A percentile compares a stretch with the other conserved stretches of the same genome.
Evolutionary conservation across 495 filamentous ascomycete genomes (phyloP).

Genomic region (Aspergillus homomorphus): DNA sequence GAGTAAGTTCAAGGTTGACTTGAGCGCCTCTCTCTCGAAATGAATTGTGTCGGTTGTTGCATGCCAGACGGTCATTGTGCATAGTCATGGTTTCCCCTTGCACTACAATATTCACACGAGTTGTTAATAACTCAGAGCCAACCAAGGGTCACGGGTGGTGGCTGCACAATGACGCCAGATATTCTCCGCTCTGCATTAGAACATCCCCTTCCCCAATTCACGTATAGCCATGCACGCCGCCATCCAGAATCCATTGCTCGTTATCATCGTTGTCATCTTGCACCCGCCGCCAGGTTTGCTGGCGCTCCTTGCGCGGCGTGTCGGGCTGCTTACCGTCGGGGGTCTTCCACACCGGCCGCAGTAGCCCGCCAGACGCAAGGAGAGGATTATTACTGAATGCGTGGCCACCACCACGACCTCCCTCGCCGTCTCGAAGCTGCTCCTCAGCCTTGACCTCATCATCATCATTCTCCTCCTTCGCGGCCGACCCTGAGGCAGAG

Average conservation of each 20-base stretch:
- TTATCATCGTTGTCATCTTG: conserved; percentile 91
- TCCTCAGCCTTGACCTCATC: conserved; percentile 31
- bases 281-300: conserved; percentile 75
- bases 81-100: too few relatives aligned
- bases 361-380: conserved; percentile 62
- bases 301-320: conserved; percentile 40
- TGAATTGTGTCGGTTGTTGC: too few relatives aligned
- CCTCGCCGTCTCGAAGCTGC: conserved; percentile 17
- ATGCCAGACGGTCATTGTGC: too few relatives aligned
- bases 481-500: too few relatives aligned
- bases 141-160: too few relatives aligned
- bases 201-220: too few relatives aligned
- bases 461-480: conserved; percentile 33
- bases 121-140: too few relatives aligned
- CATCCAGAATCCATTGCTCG: conserved; percentile 87
- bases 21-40: too few relatives aligned
- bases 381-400: conserved; percentile 84
- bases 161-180: background rate
- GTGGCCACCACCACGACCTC: conserved; percentile 37
- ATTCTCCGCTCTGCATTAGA: background rate
- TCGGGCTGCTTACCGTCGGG: conserved; percentile 44
- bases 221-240: conserved; percentile 62
- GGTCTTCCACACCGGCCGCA: conserved; percentile 74
- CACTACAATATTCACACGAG: too few relatives aligned
- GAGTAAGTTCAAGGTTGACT: too few relatives aligned